Conservation (phyloP, 2,329 filamentous ascomycete species). For the Trichoderma cornu-damae region DNA sequence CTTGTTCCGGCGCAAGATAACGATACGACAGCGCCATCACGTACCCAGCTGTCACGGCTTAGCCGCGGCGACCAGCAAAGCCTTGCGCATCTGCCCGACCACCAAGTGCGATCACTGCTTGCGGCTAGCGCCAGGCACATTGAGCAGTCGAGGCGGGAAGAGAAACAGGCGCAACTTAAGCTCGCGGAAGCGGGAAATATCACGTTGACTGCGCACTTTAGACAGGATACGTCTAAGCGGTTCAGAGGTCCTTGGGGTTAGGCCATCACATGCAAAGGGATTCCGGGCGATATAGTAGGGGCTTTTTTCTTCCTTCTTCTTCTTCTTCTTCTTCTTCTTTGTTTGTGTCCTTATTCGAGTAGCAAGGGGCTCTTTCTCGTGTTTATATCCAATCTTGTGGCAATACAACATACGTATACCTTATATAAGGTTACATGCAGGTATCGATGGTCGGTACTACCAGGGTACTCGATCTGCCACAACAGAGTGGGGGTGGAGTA, state of each 20-base stretch:
- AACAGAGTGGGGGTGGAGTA: too few species aligned
- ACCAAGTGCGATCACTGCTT: slow-evolving; percentile 23
- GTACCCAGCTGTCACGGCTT: slow-evolving; percentile 20
- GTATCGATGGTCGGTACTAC: too few species aligned
- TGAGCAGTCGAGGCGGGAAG: slow-evolving; percentile 16
- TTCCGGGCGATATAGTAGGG: not conserved
- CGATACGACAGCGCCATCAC: not conserved
- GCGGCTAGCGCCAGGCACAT: slow-evolving; percentile 18
- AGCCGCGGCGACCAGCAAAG: slow-evolving; percentile 20
- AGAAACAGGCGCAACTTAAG: slow-evolving; percentile 19
- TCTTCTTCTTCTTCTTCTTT: too few species aligned
- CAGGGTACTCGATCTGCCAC: too few species aligned
- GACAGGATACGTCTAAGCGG: slow-evolving; percentile 17
- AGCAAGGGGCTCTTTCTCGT: too few species aligned
- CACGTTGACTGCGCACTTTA: slow-evolving; percentile 22
- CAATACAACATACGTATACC: too few species aligned
- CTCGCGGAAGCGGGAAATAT: slow-evolving; percentile 19
- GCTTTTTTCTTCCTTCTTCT: too few species aligned
- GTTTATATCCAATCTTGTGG: too few species aligned
- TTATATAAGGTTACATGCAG: too few species aligned
- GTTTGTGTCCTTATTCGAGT: too few species aligned
- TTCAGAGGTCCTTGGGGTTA: slow-evolving; percentile 19
- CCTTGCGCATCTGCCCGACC: slow-evolving; percentile 20
- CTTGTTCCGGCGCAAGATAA: not conserved
- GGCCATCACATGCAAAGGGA: not conserved